Evolutionary conservation across 768 basidiomycete genomes (phyloP), one percentile per base, ranked within the genome.

Genomic region (Naganishia randhawae): DNA sequence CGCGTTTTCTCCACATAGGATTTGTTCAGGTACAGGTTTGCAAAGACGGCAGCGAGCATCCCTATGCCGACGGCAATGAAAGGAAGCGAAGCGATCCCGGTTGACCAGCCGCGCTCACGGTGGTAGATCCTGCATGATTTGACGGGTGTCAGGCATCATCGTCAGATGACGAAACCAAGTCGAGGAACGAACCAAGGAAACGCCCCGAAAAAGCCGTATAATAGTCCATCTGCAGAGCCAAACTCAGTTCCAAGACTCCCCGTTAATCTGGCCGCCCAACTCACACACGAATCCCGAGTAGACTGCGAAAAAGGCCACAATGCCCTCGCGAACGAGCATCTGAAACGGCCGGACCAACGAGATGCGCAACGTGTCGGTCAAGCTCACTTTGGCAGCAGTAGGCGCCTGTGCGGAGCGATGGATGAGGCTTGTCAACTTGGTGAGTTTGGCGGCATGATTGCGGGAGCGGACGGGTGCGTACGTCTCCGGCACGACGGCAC

Each of bases 61-160:
- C 87, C 87, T 8, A 86, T 69, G 0, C 87, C 87, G 52, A 89
- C 83, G 5, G 86, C 87, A 53, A 86, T 82, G 77, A 88, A 89
- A 0, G 87, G 85, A 10, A 88, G 82, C 6, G 86, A 86, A n/a
- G 83, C 82, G 73, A 85, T 77, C 0, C 85, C 85, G 8, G 85
- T 82, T 73, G 52, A 54, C 66, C 66, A 67, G 2, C 66, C 66
- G 31, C 53, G 53, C 33, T 54, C 57, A 25, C 57, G 57, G n/a
- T 61, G 57, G 33, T 61, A 61, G 8, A 61, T 61, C 57, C 57
- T 61, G 57, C 57, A 42, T 22, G 27, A 39, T 9, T 61, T 14
- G 31, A 41, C 39, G 37, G 9, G 11, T 7, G 54, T 57, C 39
- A 39, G 54, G 35, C 33, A 22, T 11, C 25, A 22, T 48, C 41